Conservation (phyloP, 441 rosid genomes). For the Pelargonium myrrhifolium region DNA sequence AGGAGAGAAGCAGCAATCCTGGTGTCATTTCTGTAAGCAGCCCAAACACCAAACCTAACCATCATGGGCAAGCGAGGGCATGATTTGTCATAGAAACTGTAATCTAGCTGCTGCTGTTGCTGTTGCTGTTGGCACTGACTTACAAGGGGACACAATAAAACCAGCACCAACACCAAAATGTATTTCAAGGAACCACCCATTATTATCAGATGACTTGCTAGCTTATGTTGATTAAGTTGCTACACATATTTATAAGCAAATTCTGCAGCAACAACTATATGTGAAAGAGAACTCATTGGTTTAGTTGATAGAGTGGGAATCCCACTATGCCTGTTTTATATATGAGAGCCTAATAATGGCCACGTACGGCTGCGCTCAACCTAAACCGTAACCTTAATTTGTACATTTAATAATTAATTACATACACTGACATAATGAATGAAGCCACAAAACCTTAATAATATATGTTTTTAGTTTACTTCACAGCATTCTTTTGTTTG, state of each 20-base stretch:
- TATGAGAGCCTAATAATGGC: background rate
- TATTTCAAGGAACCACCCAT: too few relatives aligned
- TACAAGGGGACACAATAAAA: background rate
- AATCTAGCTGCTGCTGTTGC: conserved; percentile 63
- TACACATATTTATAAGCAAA: background rate
- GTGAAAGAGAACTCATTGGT: background rate
- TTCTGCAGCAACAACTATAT: background rate
- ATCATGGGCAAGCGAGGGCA: conserved; percentile 40
- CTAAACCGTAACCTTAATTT: background rate
- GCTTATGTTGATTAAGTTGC: too few relatives aligned
- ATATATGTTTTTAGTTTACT: too few relatives aligned
- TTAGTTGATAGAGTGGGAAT: background rate
- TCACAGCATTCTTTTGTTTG: too few relatives aligned
- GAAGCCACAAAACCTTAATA: too few relatives aligned
- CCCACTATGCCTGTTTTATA: background rate
- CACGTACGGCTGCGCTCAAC: conserved; percentile 4
- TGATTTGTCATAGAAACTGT: conserved; percentile 35
- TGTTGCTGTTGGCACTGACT: background rate
- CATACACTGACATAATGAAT: background rate
- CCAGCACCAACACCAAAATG: background rate
- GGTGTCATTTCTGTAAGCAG: conserved; percentile 48
- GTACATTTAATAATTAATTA: background rate
- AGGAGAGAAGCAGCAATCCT: conserved; percentile 70
- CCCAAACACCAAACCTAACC: conserved; percentile 40
- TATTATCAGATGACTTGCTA: too few relatives aligned